Conservation (phyloP, 163 green algal species). For the Chlamydomonas reinhardtii region DNA sequence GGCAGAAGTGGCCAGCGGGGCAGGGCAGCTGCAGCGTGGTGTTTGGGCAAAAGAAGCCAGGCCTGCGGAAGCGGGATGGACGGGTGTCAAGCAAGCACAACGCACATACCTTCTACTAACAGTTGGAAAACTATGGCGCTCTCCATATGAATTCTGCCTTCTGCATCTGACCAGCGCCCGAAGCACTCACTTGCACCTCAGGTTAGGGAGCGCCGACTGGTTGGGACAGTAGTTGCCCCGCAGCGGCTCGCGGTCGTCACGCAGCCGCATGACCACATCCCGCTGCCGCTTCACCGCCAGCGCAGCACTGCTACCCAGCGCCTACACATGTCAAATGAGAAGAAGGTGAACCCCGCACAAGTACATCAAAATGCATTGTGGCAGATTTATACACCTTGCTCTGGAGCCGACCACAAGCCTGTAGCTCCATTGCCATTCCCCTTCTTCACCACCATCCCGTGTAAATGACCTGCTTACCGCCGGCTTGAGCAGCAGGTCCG, state of each 20-base stretch:
- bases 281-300: neutral
- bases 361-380: neutral
- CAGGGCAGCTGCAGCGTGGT: constrained; percentile 65
- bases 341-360: neutral
- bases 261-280: constrained; percentile 54
- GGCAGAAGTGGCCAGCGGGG: constrained; percentile 76
- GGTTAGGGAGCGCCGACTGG: constrained; percentile 57
- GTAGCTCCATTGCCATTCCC: too few species aligned
- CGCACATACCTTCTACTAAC: too few species aligned
- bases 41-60: constrained; percentile 80
- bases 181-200: constrained; percentile 51
- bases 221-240: constrained; percentile 74
- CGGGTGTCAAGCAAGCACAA: too few species aligned
- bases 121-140: too few species aligned
- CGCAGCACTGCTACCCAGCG: neutral
- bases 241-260: constrained; percentile 56
- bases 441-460: too few species aligned
- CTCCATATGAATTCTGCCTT: too few species aligned
- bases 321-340: too few species aligned
- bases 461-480: too few species aligned
- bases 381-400: too few species aligned
- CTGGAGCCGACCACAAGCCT: too few species aligned
- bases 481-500: constrained; percentile 30
- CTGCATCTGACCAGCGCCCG: neutral
- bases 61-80: constrained; percentile 45